Evolutionary conservation across 257 asterid genomes (phyloP).

Genomic region (Solanum microdontum): DNA sequence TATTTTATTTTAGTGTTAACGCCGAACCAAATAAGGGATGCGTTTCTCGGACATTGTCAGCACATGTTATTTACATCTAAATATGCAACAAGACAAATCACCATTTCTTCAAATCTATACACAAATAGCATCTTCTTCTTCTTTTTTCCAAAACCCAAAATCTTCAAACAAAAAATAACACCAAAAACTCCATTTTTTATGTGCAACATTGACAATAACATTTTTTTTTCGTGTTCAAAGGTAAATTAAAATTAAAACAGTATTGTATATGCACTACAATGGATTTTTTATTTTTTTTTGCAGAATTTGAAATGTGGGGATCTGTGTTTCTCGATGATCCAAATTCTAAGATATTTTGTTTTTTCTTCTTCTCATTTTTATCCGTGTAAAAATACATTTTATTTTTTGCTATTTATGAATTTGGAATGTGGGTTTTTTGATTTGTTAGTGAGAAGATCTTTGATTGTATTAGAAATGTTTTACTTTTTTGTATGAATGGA

Average conservation of each 20-base stretch:
- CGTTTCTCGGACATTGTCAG: slow-evolving; percentile 11
- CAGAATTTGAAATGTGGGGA: slow-evolving; percentile 32
- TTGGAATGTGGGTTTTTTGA: neutral
- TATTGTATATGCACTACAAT: slow-evolving; percentile 12
- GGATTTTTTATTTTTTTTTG: slow-evolving; percentile 2
- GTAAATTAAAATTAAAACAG: neutral
- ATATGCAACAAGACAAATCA: slow-evolving; percentile 6
- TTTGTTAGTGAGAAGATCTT: neutral
- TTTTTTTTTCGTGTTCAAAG: neutral
- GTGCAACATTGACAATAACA: neutral
- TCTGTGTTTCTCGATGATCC: slow-evolving; percentile 46
- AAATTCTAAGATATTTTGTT: neutral
- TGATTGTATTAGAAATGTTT: neutral
- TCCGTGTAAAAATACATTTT: too few species aligned
- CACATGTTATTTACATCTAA: slow-evolving; percentile 14
- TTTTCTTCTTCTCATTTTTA: neutral
- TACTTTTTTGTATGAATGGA: neutral
- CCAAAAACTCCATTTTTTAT: neutral
- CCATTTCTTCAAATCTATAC: slow-evolving; percentile 1
- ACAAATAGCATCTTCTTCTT: slow-evolving; percentile 6
- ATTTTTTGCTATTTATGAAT: neutral
- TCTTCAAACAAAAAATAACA: neutral
- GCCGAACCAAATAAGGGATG: slow-evolving; percentile 1
- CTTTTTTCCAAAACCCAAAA: neutral
- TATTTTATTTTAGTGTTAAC: neutral